Evolutionary conservation across 2,329 filamentous ascomycete genomes (phyloP), one percentile per base, ranked within the genome.

Genomic region (Cladophialophora chaetospira): DNA sequence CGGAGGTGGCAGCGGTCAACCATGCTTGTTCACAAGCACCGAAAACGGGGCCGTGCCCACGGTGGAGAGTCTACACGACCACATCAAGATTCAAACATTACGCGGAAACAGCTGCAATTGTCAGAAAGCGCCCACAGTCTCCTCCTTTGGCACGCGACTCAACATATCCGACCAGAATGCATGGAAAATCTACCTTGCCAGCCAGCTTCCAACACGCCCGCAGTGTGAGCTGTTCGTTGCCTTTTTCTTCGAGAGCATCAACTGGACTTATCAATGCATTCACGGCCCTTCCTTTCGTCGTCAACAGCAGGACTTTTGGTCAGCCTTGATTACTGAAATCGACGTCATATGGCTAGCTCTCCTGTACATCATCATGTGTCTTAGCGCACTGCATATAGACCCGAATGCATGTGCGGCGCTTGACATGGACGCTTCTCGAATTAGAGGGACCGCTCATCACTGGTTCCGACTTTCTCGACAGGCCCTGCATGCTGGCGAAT

Each of bases 321-420:
- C 61, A 2, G 57, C 45, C 13, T 59, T 58, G 3, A 50, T 67
- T 2, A 52, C 65, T 21, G 62, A 69, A 19, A 60, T 69, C 21
- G 69, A 71, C 56, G 57, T 71, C 4, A 66, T 71, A 35, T 71
- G 68, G 68, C 51, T 70, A 2, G 65, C 69, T 4, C 63, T 71
- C 1, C 53, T 72, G 3, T 68, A 65, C 44, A 63, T 63, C 29
- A 62, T 71, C 19, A 65, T 72, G 23, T 70, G 66, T 6, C 55
- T 65, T 21, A 66, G 65, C 48, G 67, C 69, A 5, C 62, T 72
- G n/a, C 67, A 65, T 28, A 60, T 67, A 4, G 66, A 68, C 48
- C 59, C 26, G 59, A 53, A n/a, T 4, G 25, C 48, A 26, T 51
- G 48, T 25, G 48, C 35, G 19, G 38, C 29, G 19, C 29, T 51